A percentile compares a stretch with the other conserved stretches of the same genome.
phyloP scores from a whole-genome alignment of 2,329 filamentous ascomycete genomes.

The Aspergillus puulaauensis region DNA sequence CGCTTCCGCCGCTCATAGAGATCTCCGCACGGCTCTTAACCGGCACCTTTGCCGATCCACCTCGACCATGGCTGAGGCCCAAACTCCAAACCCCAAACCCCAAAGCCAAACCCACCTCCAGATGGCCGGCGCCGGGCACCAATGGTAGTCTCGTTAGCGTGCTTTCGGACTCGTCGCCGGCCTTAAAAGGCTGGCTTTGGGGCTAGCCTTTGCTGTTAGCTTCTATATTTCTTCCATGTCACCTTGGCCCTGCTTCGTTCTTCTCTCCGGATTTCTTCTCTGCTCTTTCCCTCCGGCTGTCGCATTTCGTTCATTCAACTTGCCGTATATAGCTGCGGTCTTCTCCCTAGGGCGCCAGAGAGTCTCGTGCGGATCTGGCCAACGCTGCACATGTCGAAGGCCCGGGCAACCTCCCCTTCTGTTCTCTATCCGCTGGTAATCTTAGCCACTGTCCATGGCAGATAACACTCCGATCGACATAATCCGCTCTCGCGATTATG shows the following conservation, averaged over 20 bases:
- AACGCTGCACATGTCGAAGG: background rate
- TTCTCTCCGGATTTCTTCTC: background rate
- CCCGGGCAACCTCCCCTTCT: background rate
- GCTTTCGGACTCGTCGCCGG: slow-evolving; percentile 15
- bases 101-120: background rate
- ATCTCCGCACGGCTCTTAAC: background rate
- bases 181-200: slow-evolving; percentile 6
- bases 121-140: background rate
- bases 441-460: slow-evolving; percentile 22
- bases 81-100: background rate
- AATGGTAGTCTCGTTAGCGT: background rate
- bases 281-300: background rate
- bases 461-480: slow-evolving; percentile 34
- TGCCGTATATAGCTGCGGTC: background rate
- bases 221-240: slow-evolving; percentile 2
- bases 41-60: background rate
- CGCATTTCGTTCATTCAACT: background rate
- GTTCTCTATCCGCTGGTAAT: background rate
- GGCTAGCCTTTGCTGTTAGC: slow-evolving; percentile 3
- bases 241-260: background rate
- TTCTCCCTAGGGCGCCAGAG: background rate
- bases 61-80: background rate
- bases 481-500: slow-evolving; percentile 23
- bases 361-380: background rate
- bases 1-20: background rate